These are phyloP conservation scores for Zygoascus biomembranicola DNA, from an alignment of 805 yeast genomes.

Conservation along the genomic window DNA sequence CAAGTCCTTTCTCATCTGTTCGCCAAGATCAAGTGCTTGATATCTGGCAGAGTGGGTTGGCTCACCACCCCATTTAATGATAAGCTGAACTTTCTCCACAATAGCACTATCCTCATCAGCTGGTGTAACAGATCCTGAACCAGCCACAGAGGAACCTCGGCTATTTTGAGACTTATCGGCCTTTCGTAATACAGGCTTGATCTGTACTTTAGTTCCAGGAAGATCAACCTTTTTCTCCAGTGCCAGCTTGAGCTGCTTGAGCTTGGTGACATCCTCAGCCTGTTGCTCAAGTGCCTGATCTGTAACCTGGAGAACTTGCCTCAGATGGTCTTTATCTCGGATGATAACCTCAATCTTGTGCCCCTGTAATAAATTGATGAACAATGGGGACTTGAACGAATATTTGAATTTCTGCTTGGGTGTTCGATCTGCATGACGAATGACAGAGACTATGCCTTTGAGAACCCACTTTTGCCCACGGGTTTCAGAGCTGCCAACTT, in stretches of 20 bases:
- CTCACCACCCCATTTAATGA: constrained; percentile 98
- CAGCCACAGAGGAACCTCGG: neutral
- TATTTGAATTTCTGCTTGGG: constrained; percentile 97
- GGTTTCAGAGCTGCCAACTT: constrained; percentile 36
- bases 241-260: constrained; percentile 69
- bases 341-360: constrained; percentile 94
- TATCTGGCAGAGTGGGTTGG: constrained; percentile 96
- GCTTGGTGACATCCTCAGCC: constrained; percentile 73
- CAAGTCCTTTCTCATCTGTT: constrained; percentile 87
- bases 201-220: constrained; percentile 94
- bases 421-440: constrained; percentile 96
- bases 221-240: constrained; percentile 80
- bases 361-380: constrained; percentile 81
- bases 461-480: constrained; percentile 91
- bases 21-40: constrained; percentile 93
- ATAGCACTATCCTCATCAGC: constrained; percentile 33
- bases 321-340: constrained; percentile 77
- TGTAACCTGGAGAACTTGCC: constrained; percentile 78
- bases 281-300: constrained; percentile 58
- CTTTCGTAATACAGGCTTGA: constrained; percentile 75
- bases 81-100: constrained; percentile 92
- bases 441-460: constrained; percentile 84
- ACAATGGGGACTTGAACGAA: constrained; percentile 81
- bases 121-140: neutral
- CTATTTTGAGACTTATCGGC: neutral